Evolutionary conservation across 169 alveolate species (phyloP).

Genomic region (Neospora caninum): DNA sequence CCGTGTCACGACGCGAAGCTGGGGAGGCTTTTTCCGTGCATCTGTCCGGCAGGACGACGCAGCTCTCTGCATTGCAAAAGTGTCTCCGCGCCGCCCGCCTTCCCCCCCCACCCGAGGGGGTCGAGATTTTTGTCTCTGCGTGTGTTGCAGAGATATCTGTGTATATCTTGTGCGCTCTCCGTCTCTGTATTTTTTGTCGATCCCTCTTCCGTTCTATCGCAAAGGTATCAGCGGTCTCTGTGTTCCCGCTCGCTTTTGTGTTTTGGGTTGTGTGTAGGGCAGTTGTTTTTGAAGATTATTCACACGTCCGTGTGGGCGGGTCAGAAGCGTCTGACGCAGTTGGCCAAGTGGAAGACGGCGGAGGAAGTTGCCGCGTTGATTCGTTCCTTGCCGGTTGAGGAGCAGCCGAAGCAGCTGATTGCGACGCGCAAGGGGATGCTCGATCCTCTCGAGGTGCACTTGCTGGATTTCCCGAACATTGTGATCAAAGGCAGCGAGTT

Average conservation of each 20-base stretch:
- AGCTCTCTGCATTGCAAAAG: no score
- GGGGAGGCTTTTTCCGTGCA: no score
- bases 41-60: no score
- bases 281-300: slow-evolving; percentile 98
- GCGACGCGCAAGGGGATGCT: slow-evolving; percentile 99
- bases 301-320: slow-evolving; percentile 99
- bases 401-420: slow-evolving; percentile 99
- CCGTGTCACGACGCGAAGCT: no score
- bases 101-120: no score
- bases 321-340: slow-evolving; percentile 98
- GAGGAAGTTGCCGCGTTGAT: slow-evolving; percentile 99
- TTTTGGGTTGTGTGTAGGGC: slow-evolving; percentile 83
- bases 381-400: slow-evolving; percentile 99
- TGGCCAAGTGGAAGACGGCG: slow-evolving; percentile 99
- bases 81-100: no score
- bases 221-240: background rate
- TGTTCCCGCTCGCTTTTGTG: background rate
- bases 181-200: background rate
- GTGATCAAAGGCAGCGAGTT: slow-evolving; percentile 99
- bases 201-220: background rate
- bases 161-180: background rate
- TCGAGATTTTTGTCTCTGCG: no score
- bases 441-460: slow-evolving; percentile 99
- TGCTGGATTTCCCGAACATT: slow-evolving; percentile 99
- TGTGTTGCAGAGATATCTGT: no score